Base-by-base conservation (phyloP, 2,329 filamentous ascomycete genomes). In the Zymoseptoria brevis region DNA sequence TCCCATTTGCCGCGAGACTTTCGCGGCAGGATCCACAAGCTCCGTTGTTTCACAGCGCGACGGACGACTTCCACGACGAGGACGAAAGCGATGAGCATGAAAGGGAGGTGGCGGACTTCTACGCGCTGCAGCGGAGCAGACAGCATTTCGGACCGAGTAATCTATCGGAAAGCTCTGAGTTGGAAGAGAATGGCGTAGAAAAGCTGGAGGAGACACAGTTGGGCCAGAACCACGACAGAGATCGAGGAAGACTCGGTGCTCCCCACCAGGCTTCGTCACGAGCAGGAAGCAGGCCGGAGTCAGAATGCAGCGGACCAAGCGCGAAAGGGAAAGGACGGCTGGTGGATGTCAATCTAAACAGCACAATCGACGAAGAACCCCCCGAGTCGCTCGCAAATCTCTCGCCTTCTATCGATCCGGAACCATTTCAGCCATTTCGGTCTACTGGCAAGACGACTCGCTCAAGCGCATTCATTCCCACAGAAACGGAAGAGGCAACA, bases 31-130 rank as follows among this genome's bases (percentile, higher is more conserved):
- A 72, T 26, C 63, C 63, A 22, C 89, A 91, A 66, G 92, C 93
- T 8, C 94, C 94, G 57, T 80, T 99, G n/a, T 97, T 99, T 74
- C 91, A 94, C 75, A 96, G 90, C 70, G 87, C 89, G 4, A 84
- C 91, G 16, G 91, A 96, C 73, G 90, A 95, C 70, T 94, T 95
- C 64, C 86, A 88, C 62, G 92, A 96, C 74, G 90, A 95, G 70
- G 92, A 96, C 64, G 93, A 97, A 62, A 57, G 64, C 48, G 62
- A 68, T 35, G 62, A 64, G 21, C 61, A 66, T 50, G 89, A 95
- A 68, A 81, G 91, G 57, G 93, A 97, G 71, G 89, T 93, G 35
- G 91, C 91, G n/a, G 94, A 97, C 75, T 86, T 94, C 66, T 95
- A 92, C 75, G 93, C 93, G 5, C 79, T 99, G 59, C 92, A 97